Base-by-base conservation (phyloP, 805 yeast species). In the Metschnikowia sp. region DNA sequence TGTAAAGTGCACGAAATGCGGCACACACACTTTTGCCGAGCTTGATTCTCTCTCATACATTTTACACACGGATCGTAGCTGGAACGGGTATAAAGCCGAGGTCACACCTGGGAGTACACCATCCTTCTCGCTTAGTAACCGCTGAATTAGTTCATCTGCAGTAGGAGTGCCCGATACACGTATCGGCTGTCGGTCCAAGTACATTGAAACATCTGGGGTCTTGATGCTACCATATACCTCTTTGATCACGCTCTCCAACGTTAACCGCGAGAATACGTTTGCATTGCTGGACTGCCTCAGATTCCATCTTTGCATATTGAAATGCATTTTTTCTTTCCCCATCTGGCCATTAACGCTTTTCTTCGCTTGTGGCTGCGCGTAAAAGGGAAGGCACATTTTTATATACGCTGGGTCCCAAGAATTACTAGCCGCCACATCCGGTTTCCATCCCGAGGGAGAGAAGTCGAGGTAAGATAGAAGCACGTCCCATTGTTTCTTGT, bases 11-110 rank as follows among this genome's bases (percentile, higher is more conserved):
- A 68, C 52, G 15, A 69, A 59, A 50, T 66, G 68, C 1, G 78
- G 80, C 45, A 68, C 64, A 11, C 66, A 42, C 5, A 60, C 59
- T 32, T 53, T 59, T n/a, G 48, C 45, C 8, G 72, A 64, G 2
- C 50, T 36, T 0, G 74, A 52, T 56, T 84, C 90, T 53, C 70
- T 74, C 43, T 74, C 76, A 29, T 75, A 61, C 89, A 84, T 84
- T 53, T 76, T 78, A 2, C 77, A 72, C 7, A 84, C 70, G 0
- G 89, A 82, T 42, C 77, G 72, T n/a, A 74, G 60, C 59, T 84
- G 90, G 55, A 82, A 84, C 3, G 72, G 70, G 56, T 82, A 84
- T 10, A 84, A 64, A 0, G 54, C 48, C 15, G 85, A 74, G 38
- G 64, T 70, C 42, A 84, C 65, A 0, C 88, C 88, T 1, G 51